Conservation (phyloP, 768 basidiomycete species). For the Panaeolus cyanescens region DNA sequence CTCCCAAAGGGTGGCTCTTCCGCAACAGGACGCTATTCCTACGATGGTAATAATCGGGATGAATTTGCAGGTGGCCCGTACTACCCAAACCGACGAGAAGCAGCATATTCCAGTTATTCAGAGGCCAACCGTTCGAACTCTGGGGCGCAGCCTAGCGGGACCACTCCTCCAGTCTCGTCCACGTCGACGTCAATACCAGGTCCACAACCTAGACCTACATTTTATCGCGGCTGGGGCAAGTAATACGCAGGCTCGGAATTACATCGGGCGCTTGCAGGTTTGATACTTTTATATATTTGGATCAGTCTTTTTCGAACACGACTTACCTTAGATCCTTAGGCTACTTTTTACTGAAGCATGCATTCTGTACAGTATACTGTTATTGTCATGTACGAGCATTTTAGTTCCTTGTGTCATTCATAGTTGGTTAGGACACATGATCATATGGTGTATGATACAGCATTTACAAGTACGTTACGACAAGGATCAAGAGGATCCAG, state of each 20-base stretch:
- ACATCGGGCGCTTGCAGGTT: neutral
- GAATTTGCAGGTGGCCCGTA: neutral
- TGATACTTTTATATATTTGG: too few species aligned
- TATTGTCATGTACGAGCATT: neutral
- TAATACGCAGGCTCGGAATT: too few species aligned
- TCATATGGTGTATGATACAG: neutral
- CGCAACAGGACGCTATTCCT: neutral
- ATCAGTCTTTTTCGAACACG: neutral
- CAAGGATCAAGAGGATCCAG: neutral
- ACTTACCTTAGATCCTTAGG: neutral
- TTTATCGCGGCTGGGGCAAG: neutral
- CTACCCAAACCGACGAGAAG: neutral
- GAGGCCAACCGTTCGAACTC: neutral
- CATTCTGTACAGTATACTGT: neutral
- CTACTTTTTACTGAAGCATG: neutral
- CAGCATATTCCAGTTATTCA: neutral
- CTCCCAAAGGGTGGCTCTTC: neutral
- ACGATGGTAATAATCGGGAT: neutral
- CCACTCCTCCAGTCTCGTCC: too few species aligned
- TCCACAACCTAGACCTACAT: neutral
- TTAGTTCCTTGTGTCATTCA: neutral
- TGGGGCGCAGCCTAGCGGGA: neutral
- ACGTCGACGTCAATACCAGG: neutral
- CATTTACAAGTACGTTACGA: neutral
- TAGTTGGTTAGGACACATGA: neutral